Conservation (phyloP, 2,329 filamentous ascomycete genomes). For the Paracoccidioides brasiliensis region DNA sequence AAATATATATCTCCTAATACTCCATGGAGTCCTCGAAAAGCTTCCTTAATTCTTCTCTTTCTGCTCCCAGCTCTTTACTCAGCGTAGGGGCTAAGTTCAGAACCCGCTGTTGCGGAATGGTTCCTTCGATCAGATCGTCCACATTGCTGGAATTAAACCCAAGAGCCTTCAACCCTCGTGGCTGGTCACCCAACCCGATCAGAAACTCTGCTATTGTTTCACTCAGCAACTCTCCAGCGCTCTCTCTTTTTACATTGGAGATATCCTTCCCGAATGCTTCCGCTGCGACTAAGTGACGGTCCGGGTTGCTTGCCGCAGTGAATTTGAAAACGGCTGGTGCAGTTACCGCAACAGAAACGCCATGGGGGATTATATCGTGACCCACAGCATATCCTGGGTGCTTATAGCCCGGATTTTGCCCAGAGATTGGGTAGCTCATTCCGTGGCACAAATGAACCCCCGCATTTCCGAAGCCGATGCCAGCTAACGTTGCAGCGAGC, state of each 20-base stretch:
- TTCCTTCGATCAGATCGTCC: conserved; percentile 79
- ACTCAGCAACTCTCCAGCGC: conserved; percentile 73
- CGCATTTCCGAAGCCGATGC: conserved; percentile 94
- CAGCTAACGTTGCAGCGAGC: conserved; percentile 81
- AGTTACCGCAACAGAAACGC: conserved; percentile 86
- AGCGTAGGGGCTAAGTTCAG: conserved; percentile 81
- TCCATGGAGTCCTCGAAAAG: conserved; percentile 54
- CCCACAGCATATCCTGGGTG: conserved; percentile 75
- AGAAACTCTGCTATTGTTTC: conserved; percentile 77
- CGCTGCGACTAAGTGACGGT: conserved; percentile 77
- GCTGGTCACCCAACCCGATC: conserved; percentile 75
- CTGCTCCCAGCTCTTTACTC: conserved; percentile 52
- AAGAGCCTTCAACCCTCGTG: conserved; percentile 66
- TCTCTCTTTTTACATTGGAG: conserved; percentile 73
- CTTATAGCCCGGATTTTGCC: conserved; percentile 82
- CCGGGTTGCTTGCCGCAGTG: conserved; percentile 80
- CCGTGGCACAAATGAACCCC: conserved; percentile 83
- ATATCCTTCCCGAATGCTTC: conserved; percentile 87
- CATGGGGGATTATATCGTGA: conserved; percentile 78
- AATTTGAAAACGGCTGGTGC: conserved; percentile 90
- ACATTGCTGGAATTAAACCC: conserved; percentile 68
- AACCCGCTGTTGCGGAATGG: conserved; percentile 80
- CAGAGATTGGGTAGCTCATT: conserved; percentile 96
- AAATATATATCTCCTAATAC: conserved; percentile 26
- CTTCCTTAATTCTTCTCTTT: conserved; percentile 56